These are phyloP conservation scores for Hymenoscyphus repandus DNA, from an alignment of 2,329 filamentous ascomycete genomes.

Conservation along the genomic window DNA sequence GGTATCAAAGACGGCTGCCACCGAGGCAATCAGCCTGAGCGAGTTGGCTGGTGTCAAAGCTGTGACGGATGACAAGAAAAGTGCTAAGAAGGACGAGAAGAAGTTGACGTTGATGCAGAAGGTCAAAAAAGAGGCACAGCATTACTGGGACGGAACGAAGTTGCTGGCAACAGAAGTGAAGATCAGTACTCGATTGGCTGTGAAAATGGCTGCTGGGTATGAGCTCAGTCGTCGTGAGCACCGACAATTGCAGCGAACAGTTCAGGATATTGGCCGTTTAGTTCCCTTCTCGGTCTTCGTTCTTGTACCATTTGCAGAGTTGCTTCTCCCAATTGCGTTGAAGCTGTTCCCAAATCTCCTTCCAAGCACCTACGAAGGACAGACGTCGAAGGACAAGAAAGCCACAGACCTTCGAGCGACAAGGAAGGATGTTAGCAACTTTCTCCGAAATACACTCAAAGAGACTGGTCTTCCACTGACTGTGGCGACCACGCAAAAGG, in stretches of 20 bases:
- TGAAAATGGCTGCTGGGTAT: slow-evolving; percentile 98
- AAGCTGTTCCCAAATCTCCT: slow-evolving; percentile 96
- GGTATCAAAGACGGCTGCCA: slow-evolving; percentile 30
- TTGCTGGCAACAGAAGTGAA: slow-evolving; percentile 84
- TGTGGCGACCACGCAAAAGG: slow-evolving; percentile 75
- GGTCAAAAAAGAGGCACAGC: slow-evolving; percentile 86
- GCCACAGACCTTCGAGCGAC: slow-evolving; percentile 75
- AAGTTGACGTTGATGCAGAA: slow-evolving; percentile 87
- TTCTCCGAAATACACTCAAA: slow-evolving; percentile 80
- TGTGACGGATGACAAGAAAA: slow-evolving; percentile 54
- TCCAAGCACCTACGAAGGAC: slow-evolving; percentile 92
- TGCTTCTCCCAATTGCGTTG: slow-evolving; percentile 84
- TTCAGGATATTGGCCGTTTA: slow-evolving; percentile 85
- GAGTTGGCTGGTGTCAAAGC: slow-evolving; percentile 63
- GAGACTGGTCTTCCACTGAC: slow-evolving; percentile 92
- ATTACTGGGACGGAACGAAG: slow-evolving; percentile 99
- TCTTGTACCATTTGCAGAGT: slow-evolving; percentile 92
- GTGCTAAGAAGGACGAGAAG: slow-evolving; percentile 67
- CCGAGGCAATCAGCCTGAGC: slow-evolving; percentile 38
- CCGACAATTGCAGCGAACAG: slow-evolving; percentile 86
- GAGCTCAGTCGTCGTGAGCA: slow-evolving; percentile 92
- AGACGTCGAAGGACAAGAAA: slow-evolving; percentile 87
- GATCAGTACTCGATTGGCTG: slow-evolving; percentile 83
- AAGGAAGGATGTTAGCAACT: slow-evolving; percentile 87
- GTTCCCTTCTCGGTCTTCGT: slow-evolving; percentile 97